phyloP scores from a whole-genome alignment of 768 basidiomycete genomes.

The Lentinula aciculospora region DNA sequence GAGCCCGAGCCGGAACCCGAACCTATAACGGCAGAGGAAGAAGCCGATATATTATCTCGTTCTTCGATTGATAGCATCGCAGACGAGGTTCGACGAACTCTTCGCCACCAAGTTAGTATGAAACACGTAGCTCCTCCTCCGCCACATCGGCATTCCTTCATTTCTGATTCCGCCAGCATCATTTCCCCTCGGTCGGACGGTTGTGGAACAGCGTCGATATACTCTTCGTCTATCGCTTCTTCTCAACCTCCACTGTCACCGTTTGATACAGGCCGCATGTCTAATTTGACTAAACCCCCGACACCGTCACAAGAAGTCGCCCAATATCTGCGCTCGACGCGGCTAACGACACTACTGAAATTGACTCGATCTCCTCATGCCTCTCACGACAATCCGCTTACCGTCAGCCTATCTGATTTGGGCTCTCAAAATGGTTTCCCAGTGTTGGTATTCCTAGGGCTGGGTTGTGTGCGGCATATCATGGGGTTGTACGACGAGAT shows the following conservation, averaged over 20 bases:
- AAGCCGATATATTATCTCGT: slow-evolving; percentile 62
- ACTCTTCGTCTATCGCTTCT: slow-evolving; percentile 46
- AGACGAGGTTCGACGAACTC: slow-evolving; percentile 69
- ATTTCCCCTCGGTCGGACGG: slow-evolving; percentile 53
- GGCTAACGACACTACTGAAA: slow-evolving; percentile 75
- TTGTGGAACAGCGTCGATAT: slow-evolving; percentile 41
- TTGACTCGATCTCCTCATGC: slow-evolving; percentile 80
- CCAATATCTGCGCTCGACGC: slow-evolving; percentile 80
- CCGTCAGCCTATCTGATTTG: slow-evolving; percentile 90
- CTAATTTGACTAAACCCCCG: slow-evolving; percentile 37
- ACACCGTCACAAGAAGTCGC: slow-evolving; percentile 69
- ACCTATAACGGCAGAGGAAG: slow-evolving; percentile 46
- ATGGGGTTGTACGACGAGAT: slow-evolving; percentile 96
- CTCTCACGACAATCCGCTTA: slow-evolving; percentile 65
- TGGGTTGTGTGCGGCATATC: slow-evolving; percentile 92
- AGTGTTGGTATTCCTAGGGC: slow-evolving; percentile 85
- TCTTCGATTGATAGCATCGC: slow-evolving; percentile 88
- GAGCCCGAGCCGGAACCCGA: slow-evolving; percentile 51
- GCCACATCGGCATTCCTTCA: slow-evolving; percentile 42
- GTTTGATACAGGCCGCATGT: slow-evolving; percentile 31
- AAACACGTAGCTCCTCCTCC: slow-evolving; percentile 34
- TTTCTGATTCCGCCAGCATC: slow-evolving; percentile 54
- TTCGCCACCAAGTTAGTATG: slow-evolving; percentile 50
- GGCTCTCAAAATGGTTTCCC: slow-evolving; percentile 84
- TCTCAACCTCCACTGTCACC: slow-evolving; percentile 42